Conservation (phyloP, 108 stramenopile genomes). For the Cyclostephanos invisitatus region DNA sequence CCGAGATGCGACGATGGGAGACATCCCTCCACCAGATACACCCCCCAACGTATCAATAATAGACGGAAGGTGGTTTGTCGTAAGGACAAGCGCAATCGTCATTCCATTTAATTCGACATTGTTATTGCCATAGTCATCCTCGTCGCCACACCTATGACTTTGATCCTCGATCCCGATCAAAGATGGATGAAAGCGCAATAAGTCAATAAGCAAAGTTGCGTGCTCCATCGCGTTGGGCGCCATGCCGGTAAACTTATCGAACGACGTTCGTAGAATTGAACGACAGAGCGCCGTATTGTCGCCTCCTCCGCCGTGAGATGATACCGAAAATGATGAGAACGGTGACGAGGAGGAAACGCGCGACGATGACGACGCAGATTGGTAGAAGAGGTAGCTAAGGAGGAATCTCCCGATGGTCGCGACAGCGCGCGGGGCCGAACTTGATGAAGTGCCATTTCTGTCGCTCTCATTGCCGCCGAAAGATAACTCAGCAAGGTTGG, state of each 20-base stretch:
- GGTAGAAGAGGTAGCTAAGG: constrained; percentile 46
- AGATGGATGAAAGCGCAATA: constrained; percentile 26
- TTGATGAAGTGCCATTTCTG: background rate
- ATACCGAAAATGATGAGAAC: constrained; percentile 1
- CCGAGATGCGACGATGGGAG: constrained; percentile 31
- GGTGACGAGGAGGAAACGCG: constrained; percentile 17
- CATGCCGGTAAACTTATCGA: constrained; percentile 49
- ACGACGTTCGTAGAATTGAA: constrained; percentile 32
- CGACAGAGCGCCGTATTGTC: constrained; percentile 42
- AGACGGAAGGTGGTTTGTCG: constrained; percentile 29
- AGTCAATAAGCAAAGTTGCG: constrained; percentile 36
- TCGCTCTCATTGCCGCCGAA: background rate
- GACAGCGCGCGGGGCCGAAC: constrained; percentile 27
- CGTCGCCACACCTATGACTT: background rate
- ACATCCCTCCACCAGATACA: constrained; percentile 51
- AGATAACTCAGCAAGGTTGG: constrained; percentile 17
- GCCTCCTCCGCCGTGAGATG: constrained; percentile 7
- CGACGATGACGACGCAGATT: constrained; percentile 33
- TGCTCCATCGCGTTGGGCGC: constrained; percentile 54
- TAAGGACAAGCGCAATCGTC: constrained; percentile 28
- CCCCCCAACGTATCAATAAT: constrained; percentile 44
- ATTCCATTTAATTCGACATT: constrained; percentile 21
- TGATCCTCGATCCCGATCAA: background rate
- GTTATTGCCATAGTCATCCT: constrained; percentile 16
- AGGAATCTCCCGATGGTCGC: constrained; percentile 37